phyloP scores from a whole-genome alignment of 1,284 basidiomycete species.

The Malassezia dermatis region DNA sequence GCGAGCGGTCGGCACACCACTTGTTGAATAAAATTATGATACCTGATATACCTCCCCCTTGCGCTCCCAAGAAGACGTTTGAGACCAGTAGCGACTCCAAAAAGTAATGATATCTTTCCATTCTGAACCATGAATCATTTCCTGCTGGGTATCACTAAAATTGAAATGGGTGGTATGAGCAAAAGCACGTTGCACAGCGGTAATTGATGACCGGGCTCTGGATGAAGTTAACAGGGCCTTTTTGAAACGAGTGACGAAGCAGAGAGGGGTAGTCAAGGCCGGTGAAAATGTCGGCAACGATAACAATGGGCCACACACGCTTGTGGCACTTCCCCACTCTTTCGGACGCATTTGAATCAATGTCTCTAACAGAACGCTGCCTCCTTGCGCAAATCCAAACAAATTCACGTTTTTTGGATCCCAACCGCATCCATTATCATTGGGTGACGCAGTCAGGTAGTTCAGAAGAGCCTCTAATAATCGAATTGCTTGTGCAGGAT shows the following conservation, averaged over 20 bases:
- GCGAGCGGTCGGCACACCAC: slow-evolving; percentile 11
- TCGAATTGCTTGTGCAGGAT: slow-evolving; percentile 61
- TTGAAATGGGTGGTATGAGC: slow-evolving; percentile 6
- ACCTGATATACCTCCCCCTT: slow-evolving; percentile 19
- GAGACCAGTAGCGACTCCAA: slow-evolving; percentile 21
- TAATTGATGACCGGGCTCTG: background rate
- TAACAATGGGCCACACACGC: slow-evolving; percentile 22
- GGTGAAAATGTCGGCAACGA: slow-evolving; percentile 18
- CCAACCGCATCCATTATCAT: slow-evolving; percentile 55
- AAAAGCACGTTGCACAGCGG: slow-evolving; percentile 2
- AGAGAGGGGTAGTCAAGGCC: background rate
- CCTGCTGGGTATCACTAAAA: background rate
- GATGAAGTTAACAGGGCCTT: background rate
- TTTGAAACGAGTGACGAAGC: slow-evolving; percentile 2
- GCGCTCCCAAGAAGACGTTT: slow-evolving; percentile 22
- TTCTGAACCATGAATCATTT: slow-evolving; percentile 18
- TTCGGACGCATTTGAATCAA: slow-evolving; percentile 51
- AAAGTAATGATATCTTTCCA: slow-evolving; percentile 28
- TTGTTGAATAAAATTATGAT: slow-evolving; percentile 13
- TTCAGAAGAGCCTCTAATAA: slow-evolving; percentile 55
- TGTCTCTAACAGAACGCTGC: slow-evolving; percentile 65
- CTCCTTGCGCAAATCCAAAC: slow-evolving; percentile 83
- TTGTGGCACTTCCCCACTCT: slow-evolving; percentile 39
- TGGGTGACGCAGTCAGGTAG: slow-evolving; percentile 53
- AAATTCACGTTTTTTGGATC: slow-evolving; percentile 61